Conservation (phyloP, 2,329 filamentous ascomycete species). For the Verticillium longisporum region DNA sequence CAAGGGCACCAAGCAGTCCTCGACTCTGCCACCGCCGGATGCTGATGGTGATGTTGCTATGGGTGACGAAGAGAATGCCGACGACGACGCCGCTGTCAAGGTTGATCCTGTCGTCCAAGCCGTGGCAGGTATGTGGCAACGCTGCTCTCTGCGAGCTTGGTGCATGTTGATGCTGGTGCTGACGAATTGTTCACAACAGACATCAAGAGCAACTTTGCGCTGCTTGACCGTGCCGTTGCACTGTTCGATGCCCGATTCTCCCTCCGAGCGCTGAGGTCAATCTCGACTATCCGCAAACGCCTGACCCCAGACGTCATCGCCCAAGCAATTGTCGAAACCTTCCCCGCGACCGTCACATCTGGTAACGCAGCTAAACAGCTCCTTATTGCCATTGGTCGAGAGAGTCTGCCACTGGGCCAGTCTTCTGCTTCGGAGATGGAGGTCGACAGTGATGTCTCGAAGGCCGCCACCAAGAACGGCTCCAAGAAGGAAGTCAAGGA, state of each 20-base stretch:
- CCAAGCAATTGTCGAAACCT: constrained; percentile 75
- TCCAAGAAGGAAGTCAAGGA: constrained; percentile 67
- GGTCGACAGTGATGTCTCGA: constrained; percentile 53
- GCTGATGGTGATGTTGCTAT: constrained; percentile 66
- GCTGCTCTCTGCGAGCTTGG: neutral
- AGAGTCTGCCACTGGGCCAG: constrained; percentile 56
- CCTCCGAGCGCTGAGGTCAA: constrained; percentile 86
- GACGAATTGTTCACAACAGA: constrained; percentile 46
- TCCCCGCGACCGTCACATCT: constrained; percentile 53
- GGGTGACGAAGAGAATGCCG: constrained; percentile 50
- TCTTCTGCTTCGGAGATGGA: constrained; percentile 62
- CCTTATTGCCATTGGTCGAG: constrained; percentile 61
- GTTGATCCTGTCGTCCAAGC: constrained; percentile 55
- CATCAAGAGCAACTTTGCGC: constrained; percentile 87
- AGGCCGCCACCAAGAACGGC: constrained; percentile 43
- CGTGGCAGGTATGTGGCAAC: constrained; percentile 44
- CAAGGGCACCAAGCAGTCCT: constrained; percentile 54
- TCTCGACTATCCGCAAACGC: constrained; percentile 91
- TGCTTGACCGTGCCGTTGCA: constrained; percentile 85
- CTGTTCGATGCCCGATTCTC: constrained; percentile 95
- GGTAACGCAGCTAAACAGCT: constrained; percentile 63
- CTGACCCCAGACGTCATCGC: constrained; percentile 75
- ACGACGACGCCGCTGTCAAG: constrained; percentile 44
- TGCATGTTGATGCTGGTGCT: neutral
- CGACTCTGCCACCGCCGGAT: constrained; percentile 49